Base-by-base conservation (phyloP, 768 basidiomycete species). In the Trametes cubensis region DNA sequence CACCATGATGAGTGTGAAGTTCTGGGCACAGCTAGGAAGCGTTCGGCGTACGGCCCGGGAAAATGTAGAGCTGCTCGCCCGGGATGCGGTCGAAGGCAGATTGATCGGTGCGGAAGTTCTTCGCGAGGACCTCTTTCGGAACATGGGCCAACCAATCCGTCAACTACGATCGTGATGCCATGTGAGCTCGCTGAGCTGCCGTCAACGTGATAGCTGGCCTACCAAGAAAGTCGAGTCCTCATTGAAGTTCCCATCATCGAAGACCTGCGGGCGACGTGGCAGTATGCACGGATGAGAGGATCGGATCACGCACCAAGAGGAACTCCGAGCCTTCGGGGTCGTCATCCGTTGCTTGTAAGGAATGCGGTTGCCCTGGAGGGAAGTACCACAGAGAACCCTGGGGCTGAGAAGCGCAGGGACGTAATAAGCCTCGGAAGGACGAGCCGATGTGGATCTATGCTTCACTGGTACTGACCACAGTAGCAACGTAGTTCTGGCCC, bases 401-500 rank as follows among this genome's bases (percentile, higher is more conserved):
- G 20, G 66, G 56, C 73, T 74, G 34, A 7, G 38, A 23, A 25
- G 17, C 23, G 28, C 11, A 17, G 4, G 49, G 14, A 18, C 1
- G 18, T 23, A 4, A 40, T 11, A 5, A 20, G 11, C 2, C 1
- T 21, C 15, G 42, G 10, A 15, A 34, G 34, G 34, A 11, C 34
- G 34, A 34, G 34, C 34, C 34, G 23, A 40, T 7, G 17, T 23
- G 17, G 2, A 10, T 14, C 11, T 23, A 40, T 48, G 10, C 38
- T 49, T 52, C 25, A 61, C 62, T 30, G 38, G 64, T n/a, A 61
- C 62, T 30, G 38, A 67, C 66, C 40, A 65, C 66, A 41, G 79
- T 83, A 14, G 77, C 77, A 25, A 83, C 67, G 63, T 75, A 84
- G 71, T 82, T 83, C 55, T 74, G 76, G 13, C 83, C 83, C 5